Evolutionary conservation across 2,329 filamentous ascomycete genomes (phyloP).

Genomic region (Hymenotorrendiella dingleyae): DNA sequence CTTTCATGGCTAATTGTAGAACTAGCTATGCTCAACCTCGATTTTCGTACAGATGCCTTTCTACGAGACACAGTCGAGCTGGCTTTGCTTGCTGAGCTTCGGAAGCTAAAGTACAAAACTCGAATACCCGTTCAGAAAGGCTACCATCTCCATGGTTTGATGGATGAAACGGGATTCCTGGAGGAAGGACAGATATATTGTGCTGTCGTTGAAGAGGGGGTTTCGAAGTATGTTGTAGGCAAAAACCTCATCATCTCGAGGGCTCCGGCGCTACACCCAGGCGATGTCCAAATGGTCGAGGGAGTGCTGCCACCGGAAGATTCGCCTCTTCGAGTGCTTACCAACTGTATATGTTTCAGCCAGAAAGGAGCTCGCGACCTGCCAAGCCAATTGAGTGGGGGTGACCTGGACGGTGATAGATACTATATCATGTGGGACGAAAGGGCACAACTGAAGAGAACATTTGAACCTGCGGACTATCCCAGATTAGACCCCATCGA

Average conservation of each 20-base stretch:
- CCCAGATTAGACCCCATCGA: slow-evolving; percentile 48
- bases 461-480: slow-evolving; percentile 63
- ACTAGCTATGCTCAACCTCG: slow-evolving; percentile 50
- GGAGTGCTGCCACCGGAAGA: slow-evolving; percentile 54
- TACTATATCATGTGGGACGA: slow-evolving; percentile 75
- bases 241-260: slow-evolving; percentile 54
- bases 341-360: slow-evolving; percentile 76
- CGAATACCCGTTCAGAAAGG: slow-evolving; percentile 67
- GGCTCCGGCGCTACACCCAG: slow-evolving; percentile 76
- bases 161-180: slow-evolving; percentile 72
- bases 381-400: slow-evolving; percentile 72
- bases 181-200: slow-evolving; percentile 64
- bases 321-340: slow-evolving; percentile 56
- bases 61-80: slow-evolving; percentile 66
- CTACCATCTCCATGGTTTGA: slow-evolving; percentile 73
- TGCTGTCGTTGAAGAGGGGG: slow-evolving; percentile 37
- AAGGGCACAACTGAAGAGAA: slow-evolving; percentile 37
- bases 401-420: slow-evolving; percentile 78
- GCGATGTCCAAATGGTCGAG: slow-evolving; percentile 64
- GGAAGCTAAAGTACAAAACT: slow-evolving; percentile 71
- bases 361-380: slow-evolving; percentile 65
- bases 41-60: slow-evolving; percentile 64
- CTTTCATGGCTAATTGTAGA: slow-evolving; percentile 57
- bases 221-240: slow-evolving; percentile 23
- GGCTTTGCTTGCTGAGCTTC: slow-evolving; percentile 62